Evolutionary conservation across 2,329 filamentous ascomycete species (phyloP), one percentile per base, ranked within the genome.

Genomic region (Trichocomaceae sp.): DNA sequence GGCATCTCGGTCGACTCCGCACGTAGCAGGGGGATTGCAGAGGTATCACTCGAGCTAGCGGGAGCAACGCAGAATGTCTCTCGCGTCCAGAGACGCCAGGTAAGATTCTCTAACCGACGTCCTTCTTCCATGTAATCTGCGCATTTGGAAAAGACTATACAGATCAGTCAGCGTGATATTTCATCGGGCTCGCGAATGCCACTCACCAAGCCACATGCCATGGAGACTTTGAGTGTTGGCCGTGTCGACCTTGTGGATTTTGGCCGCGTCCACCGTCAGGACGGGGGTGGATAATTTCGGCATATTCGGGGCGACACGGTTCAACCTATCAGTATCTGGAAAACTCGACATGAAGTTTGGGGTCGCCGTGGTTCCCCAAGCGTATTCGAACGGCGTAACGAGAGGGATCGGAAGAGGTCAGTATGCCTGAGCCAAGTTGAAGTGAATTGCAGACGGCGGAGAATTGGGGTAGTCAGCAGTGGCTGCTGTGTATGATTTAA

Each of bases 201-300:
- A 80, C 88, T 82, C 75, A 95, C 90, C 89, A 71, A 90, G 92
- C 90, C 91, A 96, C 83, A 97, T 95, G 77, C 88, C 91, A 75
- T 93, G 95, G 50, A 97, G 83, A 69, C 91, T 95, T 75, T 95
- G 89, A 26, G 89, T 86, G 71, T 95, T 95, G 62, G 86, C 82
- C 1, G 92, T 96, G 75, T 97, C 91, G 66, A 97, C 90, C 71
- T 95, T 90, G 78, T 93, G 88, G 71, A 99, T 91, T 63, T 92
- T 87, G 69, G 86, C 88, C 61, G 89, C 85, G 77, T 96, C 90
- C 71, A 97, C 88, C 59, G 90, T 90, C 68, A 97, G 80, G 70
- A 97, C 88, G 66, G 92, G 88, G 58, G 87, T 86, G 72, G 88
- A 84, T 73, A 95, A 80, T 75, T 83, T 82, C 76, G 90, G 89